Evolutionary conservation across 2,329 filamentous ascomycete genomes (phyloP), one percentile per base, ranked within the genome.

Genomic region (Leptographium procerum): DNA sequence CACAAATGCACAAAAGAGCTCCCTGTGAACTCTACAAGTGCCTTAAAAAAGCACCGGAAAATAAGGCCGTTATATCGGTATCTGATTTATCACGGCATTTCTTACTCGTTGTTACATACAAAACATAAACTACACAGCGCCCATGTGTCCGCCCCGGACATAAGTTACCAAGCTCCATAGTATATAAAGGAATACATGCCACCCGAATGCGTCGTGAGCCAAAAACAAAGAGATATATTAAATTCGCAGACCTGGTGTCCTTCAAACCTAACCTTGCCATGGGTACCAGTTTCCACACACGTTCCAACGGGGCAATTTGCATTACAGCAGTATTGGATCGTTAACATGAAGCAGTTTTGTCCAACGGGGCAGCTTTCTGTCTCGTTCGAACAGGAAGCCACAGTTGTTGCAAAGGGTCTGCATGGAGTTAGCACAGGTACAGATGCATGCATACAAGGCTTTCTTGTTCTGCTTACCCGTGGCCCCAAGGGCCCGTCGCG

Each of bases 331-430:
- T 11, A 63, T 36, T 2, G 50, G 55, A 57, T 75, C 73, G 52
- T 64, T 65, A 16, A 60, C 52, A 68, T 91, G 89, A 52, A 92
- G 76, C 61, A 85, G 82, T 67, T 84, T 84, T 3, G 84, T 84
- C 85, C 86, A 91, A 31, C 84, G 82, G 10, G 92, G 91, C 0
- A 96, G 78, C 63, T 86, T 85, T 72, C 89, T 87, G 71, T 95
- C 89, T 57, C 90, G 86, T 72, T 96, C 92, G 69, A 88, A 96
- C 24, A 92, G 74, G 65, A 91, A 86, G 59, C 91, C 92, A 70
- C 92, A 97, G 70, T 95, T 96, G 72, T 91, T 88, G 75, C 92
- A 97, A 4, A 97, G 82, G 33, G 89, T 87, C 88, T 91, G 8
- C 11, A 26, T 16, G 8, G 8, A 50, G 26, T 51, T 19, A 57